Percentiles rank a stretch among this genome's conserved stretches.
These are phyloP conservation scores for Cadophora malorum DNA, from an alignment of 2,329 filamentous ascomycete species.

Conservation along the genomic window DNA sequence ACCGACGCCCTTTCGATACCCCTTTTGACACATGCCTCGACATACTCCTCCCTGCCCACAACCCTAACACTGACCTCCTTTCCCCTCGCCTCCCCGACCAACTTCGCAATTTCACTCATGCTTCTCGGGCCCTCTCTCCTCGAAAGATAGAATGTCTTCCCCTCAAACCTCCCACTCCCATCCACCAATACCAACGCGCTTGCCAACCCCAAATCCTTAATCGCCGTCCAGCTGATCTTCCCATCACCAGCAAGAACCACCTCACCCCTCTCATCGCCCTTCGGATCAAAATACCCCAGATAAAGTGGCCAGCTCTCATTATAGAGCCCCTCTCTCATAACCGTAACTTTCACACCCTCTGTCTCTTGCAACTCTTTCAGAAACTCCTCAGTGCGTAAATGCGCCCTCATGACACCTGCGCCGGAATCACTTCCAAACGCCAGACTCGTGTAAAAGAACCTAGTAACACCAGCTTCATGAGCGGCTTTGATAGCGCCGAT, in stretches of 20 bases:
- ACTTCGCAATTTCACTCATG: conserved; percentile 34
- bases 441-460: conserved; percentile 47
- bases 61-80: conserved; percentile 30
- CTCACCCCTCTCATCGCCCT: conserved; percentile 34
- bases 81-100: conserved; percentile 30
- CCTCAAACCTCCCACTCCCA: conserved; percentile 27
- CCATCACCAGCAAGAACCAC: conserved; percentile 41
- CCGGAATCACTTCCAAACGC: conserved; percentile 31
- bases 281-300: conserved; percentile 34
- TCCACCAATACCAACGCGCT: conserved; percentile 36
- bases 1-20: conserved; percentile 31
- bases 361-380: conserved; percentile 19
- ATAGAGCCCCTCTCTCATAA: conserved; percentile 41
- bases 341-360: conserved; percentile 31
- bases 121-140: conserved; percentile 18
- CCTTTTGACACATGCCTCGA: conserved; percentile 33
- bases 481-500: conserved; percentile 43
- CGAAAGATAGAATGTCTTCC: conserved; percentile 35
- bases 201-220: conserved; percentile 38
- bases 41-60: conserved; percentile 35
- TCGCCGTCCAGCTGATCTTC: conserved; percentile 37
- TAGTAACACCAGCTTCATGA: conserved; percentile 43
- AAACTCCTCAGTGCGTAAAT: conserved; percentile 39
- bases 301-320: conserved; percentile 42
- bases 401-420: conserved; percentile 36